A percentile compares a stretch with the other conserved stretches of the same genome.
These are phyloP conservation scores for Juglanconis juglandina DNA, from an alignment of 2,329 filamentous ascomycete species.

Conservation along the genomic window DNA sequence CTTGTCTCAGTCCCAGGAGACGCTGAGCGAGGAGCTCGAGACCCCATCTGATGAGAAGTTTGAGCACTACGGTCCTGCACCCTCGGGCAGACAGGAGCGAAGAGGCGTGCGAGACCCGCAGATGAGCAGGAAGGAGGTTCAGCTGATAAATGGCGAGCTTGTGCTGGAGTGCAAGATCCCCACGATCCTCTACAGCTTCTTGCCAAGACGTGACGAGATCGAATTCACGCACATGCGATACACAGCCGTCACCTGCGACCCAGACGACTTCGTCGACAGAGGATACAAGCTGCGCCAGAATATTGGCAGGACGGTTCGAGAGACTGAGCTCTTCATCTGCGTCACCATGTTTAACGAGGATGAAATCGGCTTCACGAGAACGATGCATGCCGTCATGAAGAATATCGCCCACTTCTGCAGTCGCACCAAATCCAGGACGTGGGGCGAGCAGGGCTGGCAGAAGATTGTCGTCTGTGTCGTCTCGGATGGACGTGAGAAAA, in stretches of 20 bases:
- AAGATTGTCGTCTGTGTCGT: slow-evolving; percentile 99
- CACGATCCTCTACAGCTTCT: slow-evolving; percentile 94
- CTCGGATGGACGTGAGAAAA: slow-evolving; percentile 83
- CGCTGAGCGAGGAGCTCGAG: slow-evolving; percentile 45
- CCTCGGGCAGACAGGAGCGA: slow-evolving; percentile 79
- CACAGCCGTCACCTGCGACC: slow-evolving; percentile 96
- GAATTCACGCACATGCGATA: slow-evolving; percentile 99
- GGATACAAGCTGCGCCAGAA: slow-evolving; percentile 93
- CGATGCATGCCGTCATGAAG: slow-evolving; percentile 98
- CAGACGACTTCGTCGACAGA: slow-evolving; percentile 82
- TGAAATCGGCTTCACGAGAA: slow-evolving; percentile 92
- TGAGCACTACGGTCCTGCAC: slow-evolving; percentile 84
- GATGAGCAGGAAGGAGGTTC: slow-evolving; percentile 89
- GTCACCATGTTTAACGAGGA: slow-evolving; percentile 99
- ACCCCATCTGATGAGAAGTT: slow-evolving; percentile 50
- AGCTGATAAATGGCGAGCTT: slow-evolving; percentile 94
- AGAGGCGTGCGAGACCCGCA: slow-evolving; percentile 83
- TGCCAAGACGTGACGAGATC: slow-evolving; percentile 85
- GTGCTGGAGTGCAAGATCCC: slow-evolving; percentile 99
- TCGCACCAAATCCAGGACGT: slow-evolving; percentile 85
- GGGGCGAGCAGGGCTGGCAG: slow-evolving; percentile 97
- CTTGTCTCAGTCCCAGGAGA: slow-evolving; percentile 49
- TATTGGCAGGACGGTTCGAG: slow-evolving; percentile 76
- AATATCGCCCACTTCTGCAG: slow-evolving; percentile 97
- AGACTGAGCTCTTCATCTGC: slow-evolving; percentile 95